Evolutionary conservation across 1,284 basidiomycete genomes (phyloP), one percentile per base, ranked within the genome.

Genomic region (Heliocybe sulcata): DNA sequence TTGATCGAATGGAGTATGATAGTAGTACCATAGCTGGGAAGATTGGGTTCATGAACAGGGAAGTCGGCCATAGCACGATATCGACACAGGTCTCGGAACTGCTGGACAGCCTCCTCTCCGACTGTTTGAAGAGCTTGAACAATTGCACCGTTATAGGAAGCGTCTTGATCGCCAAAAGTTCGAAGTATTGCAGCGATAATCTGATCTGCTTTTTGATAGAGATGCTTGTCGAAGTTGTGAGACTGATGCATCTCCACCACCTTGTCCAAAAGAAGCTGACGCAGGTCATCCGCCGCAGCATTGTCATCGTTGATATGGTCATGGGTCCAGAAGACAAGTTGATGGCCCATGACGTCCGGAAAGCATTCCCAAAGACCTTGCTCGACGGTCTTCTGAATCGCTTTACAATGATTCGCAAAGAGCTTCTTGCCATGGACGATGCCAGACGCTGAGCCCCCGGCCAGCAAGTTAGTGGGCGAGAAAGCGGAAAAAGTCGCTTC

Each of bases 341-440:
- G 76, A 59, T 81, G 77, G 0, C 85, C 89, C 29, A 91, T 72
- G 50, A 90, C 79, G 51, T 88, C 83, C 2, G 87, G 80, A 57
- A 93, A 85, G 63, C 87, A 91, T 53, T 78, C 75, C 19, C 68
- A 70, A 52, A 88, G 67, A 3, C 83, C 90, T 8, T 87, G 76
- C 2, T 65, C 61, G 6, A 65, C 56, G 0, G 75, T 69, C 58
- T 77, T 82, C 53, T 80, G 77, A 23, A 84, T 67, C n/a, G 81
- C 74, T 47, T 74, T 74, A 62, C 89, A 91, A 58, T 91, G 83
- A n/a, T 68, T 73, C 48, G 69, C 68, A 61, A 91, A 91, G 2
- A 79, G 67, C 11, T 68, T 70, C 29, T 69, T 68, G 3, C 81
- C 82, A 35, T 73, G 67, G n/a, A 59, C 57, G 20, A 69, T 38